Evolutionary conservation across 805 yeast genomes (phyloP).

Genomic region (Metschnikowia rubicola): DNA sequence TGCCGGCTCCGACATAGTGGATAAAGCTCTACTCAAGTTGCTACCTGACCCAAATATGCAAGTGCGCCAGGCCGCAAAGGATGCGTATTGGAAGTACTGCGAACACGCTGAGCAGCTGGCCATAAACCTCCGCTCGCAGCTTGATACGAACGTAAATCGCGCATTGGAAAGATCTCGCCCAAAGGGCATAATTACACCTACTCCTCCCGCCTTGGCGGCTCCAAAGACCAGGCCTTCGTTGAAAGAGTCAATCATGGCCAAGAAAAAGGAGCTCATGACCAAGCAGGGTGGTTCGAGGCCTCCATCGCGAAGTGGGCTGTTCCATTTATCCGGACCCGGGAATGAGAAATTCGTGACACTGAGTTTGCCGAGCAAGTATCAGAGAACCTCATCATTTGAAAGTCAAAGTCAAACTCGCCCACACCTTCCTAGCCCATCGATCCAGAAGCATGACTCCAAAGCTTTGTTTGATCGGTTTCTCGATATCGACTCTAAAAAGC

Average conservation of each 20-base stretch:
- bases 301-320: slow-evolving; percentile 14
- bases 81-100: slow-evolving; percentile 68
- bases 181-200: not conserved
- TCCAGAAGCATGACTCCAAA: not conserved
- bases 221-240: slow-evolving; percentile 42
- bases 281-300: slow-evolving; percentile 19
- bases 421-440: not conserved
- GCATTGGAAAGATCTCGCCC: slow-evolving; percentile 65
- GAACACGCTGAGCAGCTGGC: slow-evolving; percentile 53
- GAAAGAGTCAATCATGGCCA: slow-evolving; percentile 45
- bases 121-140: slow-evolving; percentile 32
- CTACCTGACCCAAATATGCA: slow-evolving; percentile 75
- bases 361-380: not conserved
- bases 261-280: slow-evolving; percentile 35
- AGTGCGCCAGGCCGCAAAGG: slow-evolving; percentile 73
- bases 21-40: slow-evolving; percentile 53
- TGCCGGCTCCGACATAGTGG: slow-evolving; percentile 39
- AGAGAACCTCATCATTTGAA: not conserved
- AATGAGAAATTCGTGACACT: not conserved
- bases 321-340: too few species aligned
- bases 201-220: not conserved
- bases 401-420: not conserved
- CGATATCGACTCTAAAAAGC: not conserved
- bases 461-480: not conserved
- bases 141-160: slow-evolving; percentile 48